Evolutionary conservation across 2,329 filamentous ascomycete genomes (phyloP), one percentile per base, ranked within the genome.

Genomic region (Verticillium albo-atrum): DNA sequence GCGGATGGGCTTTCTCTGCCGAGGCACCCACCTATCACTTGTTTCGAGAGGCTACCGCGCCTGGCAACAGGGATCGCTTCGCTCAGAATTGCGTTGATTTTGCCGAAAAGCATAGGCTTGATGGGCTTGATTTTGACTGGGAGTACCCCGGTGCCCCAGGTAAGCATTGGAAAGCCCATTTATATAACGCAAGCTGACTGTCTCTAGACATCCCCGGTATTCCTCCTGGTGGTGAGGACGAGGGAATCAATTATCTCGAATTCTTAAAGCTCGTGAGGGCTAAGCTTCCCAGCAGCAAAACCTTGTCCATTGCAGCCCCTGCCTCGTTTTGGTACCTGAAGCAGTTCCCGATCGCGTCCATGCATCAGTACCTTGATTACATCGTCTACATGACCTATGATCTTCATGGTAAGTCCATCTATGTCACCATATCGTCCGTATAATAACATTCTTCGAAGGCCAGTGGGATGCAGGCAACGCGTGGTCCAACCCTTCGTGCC

Each of bases 61-160:
- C 25, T 12, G 55, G 4, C 2, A 56, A 28, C 55, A 23, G 37
- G 25, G 15, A 47, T 2, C 42, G 7, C n/a, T 47, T 56, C 27
- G 55, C 37, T 12, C 10, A 17, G 20, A 56, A 56, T 25, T 9
- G 26, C 9, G 55, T 56, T 17, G 14, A 9, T 4, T 56, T 56
- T 26, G 26, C 27, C 2, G n/a, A 23, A 6, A 23, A 23, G 4
- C 7, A 59, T 4, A 71, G 70, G 2, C 79, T 79, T 57, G 66
- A 75, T 12, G 77, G 79, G 2, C 69, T 76, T 2, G 55, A 56
- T 14, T 35, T 79, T 54, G 77, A 80, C 62, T 82, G 78, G 79
- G 77, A 79, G 59, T 79, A 80, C 58, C 74, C 74, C 1, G 70
- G 37, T 3, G 37, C 37, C 6, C 17, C 37, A 10, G 37, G 20